These are phyloP conservation scores for Chlorella sorokiniana DNA, from an alignment of 139 green algal genomes.

Conservation along the genomic window DNA sequence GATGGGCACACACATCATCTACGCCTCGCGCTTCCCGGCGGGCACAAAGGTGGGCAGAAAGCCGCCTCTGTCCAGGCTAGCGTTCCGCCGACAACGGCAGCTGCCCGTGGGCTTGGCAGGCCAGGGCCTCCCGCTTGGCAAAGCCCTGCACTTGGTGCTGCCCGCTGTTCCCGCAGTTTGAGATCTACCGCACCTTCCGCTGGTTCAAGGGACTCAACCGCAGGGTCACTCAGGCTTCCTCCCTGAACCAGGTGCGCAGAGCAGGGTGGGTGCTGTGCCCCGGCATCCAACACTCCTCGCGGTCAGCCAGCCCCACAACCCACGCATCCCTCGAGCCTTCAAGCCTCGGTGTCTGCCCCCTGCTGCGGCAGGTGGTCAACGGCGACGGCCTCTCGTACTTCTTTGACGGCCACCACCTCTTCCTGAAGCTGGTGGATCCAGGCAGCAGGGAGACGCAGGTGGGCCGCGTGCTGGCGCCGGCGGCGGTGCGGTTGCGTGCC, in stretches of 20 bases:
- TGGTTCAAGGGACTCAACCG: conserved; percentile 39
- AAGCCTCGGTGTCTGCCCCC: neutral
- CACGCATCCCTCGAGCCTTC: neutral
- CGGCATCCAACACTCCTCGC: too few relatives aligned
- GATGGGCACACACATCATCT: conserved; percentile 42
- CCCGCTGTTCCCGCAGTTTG: neutral
- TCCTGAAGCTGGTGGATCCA: conserved; percentile 55
- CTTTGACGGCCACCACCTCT: conserved; percentile 55
- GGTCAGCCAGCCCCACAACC: neutral
- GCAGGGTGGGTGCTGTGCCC: neutral
- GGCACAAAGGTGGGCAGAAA: conserved; percentile 36
- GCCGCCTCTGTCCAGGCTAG: too few relatives aligned
- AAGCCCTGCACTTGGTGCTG: neutral
- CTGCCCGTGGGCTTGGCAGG: neutral
- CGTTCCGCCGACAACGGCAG: too few relatives aligned
- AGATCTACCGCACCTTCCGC: conserved; percentile 11
- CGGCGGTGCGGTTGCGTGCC: too few relatives aligned
- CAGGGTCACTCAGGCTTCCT: conserved; percentile 7
- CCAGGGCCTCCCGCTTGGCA: neutral
- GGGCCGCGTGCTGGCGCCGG: too few relatives aligned
- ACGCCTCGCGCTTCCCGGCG: conserved; percentile 51
- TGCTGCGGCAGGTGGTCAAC: neutral
- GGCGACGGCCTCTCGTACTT: conserved; percentile 47
- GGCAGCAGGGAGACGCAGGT: conserved; percentile 40
- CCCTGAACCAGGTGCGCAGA: conserved; percentile 32